phyloP scores from a whole-genome alignment of 2,329 filamentous ascomycete genomes.

The Chaetomium sp. region DNA sequence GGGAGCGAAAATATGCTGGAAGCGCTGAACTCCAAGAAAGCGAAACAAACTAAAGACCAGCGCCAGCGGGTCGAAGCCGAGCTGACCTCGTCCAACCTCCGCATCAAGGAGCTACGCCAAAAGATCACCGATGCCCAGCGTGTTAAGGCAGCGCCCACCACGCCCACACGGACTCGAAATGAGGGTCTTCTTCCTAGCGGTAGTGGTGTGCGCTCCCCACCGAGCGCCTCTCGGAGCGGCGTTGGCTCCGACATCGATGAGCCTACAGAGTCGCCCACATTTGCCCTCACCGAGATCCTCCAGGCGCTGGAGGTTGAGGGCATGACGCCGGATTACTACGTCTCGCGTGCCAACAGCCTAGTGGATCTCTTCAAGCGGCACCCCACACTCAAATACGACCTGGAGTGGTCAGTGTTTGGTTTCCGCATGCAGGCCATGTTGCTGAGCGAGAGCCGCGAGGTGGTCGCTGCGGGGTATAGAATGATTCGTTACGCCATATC shows the following conservation, averaged over 20 bases:
- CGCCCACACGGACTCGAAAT: constrained; percentile 47
- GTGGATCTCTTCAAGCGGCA: constrained; percentile 96
- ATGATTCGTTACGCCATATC: constrained; percentile 93
- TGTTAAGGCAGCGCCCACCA: constrained; percentile 43
- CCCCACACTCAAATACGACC: constrained; percentile 89
- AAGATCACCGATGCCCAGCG: constrained; percentile 55
- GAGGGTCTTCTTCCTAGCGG: constrained; percentile 39
- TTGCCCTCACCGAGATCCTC: constrained; percentile 80
- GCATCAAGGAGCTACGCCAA: constrained; percentile 54
- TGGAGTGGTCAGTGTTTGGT: constrained; percentile 94
- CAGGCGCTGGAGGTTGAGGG: constrained; percentile 83
- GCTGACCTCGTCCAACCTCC: constrained; percentile 77
- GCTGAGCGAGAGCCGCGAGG: constrained; percentile 89
- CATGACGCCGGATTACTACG: constrained; percentile 90
- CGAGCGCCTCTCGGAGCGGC: constrained; percentile 48
- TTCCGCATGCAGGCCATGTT: constrained; percentile 92
- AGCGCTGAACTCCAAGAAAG: constrained; percentile 87
- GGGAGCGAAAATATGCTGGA: constrained; percentile 97
- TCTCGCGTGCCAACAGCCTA: constrained; percentile 81
- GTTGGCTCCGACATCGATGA: constrained; percentile 60
- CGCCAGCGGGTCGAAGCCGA: constrained; percentile 76
- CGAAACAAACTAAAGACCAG: constrained; percentile 89
- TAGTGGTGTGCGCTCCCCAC: constrained; percentile 49
- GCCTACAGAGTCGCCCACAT: constrained; percentile 78
- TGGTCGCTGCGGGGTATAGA: constrained; percentile 88